A percentile compares a stretch with the other conserved stretches of the same genome.
phyloP scores from a whole-genome alignment of 2,329 filamentous ascomycete genomes.

The Colletotrichum sp. region DNA sequence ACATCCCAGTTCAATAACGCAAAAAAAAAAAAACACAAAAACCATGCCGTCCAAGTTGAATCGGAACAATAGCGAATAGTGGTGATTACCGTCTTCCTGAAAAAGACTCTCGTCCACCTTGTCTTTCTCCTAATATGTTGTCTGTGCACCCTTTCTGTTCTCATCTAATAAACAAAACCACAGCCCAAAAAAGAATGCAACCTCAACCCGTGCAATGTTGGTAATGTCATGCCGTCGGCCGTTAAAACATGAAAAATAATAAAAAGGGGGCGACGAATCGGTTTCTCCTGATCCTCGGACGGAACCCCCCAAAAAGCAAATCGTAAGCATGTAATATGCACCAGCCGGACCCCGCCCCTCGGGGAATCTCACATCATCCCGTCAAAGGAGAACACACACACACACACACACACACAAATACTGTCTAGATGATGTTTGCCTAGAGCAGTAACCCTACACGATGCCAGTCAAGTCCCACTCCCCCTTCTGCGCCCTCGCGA shows the following conservation, averaged over 20 bases:
- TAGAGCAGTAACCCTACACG: constrained; percentile 21
- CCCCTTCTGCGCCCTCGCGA: constrained; percentile 56
- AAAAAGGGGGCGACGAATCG: background rate
- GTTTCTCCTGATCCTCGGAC: background rate
- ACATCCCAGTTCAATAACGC: background rate
- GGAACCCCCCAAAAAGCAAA: background rate
- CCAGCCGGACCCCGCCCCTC: background rate
- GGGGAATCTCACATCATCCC: background rate
- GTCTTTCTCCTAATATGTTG: background rate
- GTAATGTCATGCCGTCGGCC: background rate
- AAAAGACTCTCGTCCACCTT: background rate
- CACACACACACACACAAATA: background rate
- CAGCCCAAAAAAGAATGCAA: background rate
- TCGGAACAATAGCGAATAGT: background rate
- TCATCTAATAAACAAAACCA: background rate
- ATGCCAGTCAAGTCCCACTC: constrained; percentile 57
- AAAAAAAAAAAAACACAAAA: background rate
- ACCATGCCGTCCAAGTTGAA: background rate
- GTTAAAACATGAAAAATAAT: background rate
- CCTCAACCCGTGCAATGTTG: background rate
- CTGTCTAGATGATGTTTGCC: background rate
- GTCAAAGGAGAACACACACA: background rate
- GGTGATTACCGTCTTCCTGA: background rate
- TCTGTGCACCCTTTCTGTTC: background rate
- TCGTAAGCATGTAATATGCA: background rate